Evolutionary conservation across 2,329 filamentous ascomycete species (phyloP).

Genomic region (Aphanocladium album): DNA sequence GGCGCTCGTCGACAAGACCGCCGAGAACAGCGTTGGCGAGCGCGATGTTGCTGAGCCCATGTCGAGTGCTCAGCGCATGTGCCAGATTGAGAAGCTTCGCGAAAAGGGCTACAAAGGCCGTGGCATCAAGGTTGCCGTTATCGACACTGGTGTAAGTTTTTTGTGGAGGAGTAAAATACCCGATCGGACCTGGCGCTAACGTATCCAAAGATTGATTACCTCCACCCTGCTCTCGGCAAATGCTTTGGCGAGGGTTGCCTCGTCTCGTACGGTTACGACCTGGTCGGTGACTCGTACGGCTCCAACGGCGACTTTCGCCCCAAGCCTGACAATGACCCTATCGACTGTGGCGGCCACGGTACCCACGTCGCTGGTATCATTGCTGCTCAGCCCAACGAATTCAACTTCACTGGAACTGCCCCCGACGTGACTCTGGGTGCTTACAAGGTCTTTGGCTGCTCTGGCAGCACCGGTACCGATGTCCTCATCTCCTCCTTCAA

Average conservation of each 20-base stretch:
- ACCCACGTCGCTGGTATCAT: constrained; percentile 60
- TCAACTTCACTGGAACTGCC: constrained; percentile 53
- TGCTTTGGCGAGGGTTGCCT: constrained; percentile 57
- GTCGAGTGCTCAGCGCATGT: constrained; percentile 50
- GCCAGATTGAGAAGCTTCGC: constrained; percentile 49
- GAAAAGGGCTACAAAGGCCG: constrained; percentile 44
- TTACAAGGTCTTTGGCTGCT: constrained; percentile 55
- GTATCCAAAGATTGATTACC: constrained; percentile 49
- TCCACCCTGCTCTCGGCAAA: constrained; percentile 56
- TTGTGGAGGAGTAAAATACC: too few relatives aligned
- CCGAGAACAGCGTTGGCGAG: neutral
- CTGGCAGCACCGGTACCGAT: constrained; percentile 46
- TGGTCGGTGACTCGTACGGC: constrained; percentile 51
- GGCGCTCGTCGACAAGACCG: neutral
- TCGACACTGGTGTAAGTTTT: constrained; percentile 50
- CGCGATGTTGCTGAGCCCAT: constrained; percentile 18
- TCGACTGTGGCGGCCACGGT: constrained; percentile 55
- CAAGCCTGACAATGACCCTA: constrained; percentile 45
- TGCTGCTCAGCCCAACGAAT: constrained; percentile 49
- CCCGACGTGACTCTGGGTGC: constrained; percentile 51
- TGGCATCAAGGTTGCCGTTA: constrained; percentile 48
- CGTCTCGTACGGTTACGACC: constrained; percentile 52
- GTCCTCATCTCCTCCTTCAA: constrained; percentile 56
- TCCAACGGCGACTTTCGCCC: constrained; percentile 26
- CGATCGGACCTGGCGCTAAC: too few relatives aligned